Evolutionary conservation across 495 filamentous ascomycete genomes (phyloP), one percentile per base, ranked within the genome.

Genomic region (Viridothelium virens): DNA sequence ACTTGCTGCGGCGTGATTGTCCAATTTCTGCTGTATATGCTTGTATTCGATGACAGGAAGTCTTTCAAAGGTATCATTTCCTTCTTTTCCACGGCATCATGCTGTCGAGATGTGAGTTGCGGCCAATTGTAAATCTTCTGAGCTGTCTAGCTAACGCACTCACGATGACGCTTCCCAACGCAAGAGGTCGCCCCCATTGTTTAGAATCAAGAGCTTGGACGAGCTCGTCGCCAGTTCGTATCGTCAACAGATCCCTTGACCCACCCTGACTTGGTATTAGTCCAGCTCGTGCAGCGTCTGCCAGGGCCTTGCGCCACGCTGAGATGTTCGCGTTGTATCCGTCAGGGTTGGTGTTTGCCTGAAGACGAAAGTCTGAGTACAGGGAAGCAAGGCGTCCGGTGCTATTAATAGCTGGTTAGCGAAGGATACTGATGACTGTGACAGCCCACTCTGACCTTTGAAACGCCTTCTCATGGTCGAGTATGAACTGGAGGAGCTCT

Each of bases 311-410:
- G 71, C 87, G 85, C 94, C 94, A 98, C 50, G 92, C 90, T 14
- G 83, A 78, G 48, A 92, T 76, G 74, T 98, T 97, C 62, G 92
- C 90, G 38, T 81, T 77, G 78, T 92, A 98, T 68, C 92, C 93
- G 71, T 95, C 91, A 0, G 92, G 92, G 73, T 98, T 98, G 39
- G 88, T 87, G 64, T 84, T 85, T 67, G 83, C 84, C 68, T 93
- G 91, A 44, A 82, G 74, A 3, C 84, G 79, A 76, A 98, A 97
- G 75, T 97, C 95, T 65, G 92, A 96, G 78, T 96, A 98, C 63
- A 98, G 85, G 14, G 92, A 92, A 5, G 91, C 88, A 3, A 97
- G 86, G 48, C 94, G 91, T 67, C 87, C 85, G 77, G 89, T 94
- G 67, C 76, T 79, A 46, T 46, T 56, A 41, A 62, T 68, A 70